phyloP scores from a whole-genome alignment of 2,329 filamentous ascomycete genomes.

The Blastomyces parvus region DNA sequence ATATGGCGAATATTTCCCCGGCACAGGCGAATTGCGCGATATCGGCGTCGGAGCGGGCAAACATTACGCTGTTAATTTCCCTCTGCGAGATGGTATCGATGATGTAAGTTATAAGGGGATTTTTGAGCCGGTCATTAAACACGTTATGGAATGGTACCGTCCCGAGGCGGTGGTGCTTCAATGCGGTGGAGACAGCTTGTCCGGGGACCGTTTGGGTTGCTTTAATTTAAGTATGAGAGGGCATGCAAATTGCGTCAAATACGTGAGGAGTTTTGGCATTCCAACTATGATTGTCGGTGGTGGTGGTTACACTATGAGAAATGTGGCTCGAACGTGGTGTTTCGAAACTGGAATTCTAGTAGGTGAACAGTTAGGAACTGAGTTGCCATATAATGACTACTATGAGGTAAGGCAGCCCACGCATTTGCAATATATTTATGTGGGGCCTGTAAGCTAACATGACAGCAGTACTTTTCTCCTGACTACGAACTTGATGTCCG shows the following conservation, averaged over 20 bases:
- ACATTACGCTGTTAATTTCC: slow-evolving; percentile 61
- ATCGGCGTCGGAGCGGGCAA: slow-evolving; percentile 59
- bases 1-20: slow-evolving; percentile 63
- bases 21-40: slow-evolving; percentile 59
- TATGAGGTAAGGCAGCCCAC: slow-evolving; percentile 50
- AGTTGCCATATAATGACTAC: slow-evolving; percentile 94
- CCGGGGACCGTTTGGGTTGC: slow-evolving; percentile 57
- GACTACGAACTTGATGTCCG: slow-evolving; percentile 62
- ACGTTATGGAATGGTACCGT: slow-evolving; percentile 60
- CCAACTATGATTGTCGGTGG: slow-evolving; percentile 58
- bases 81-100: slow-evolving; percentile 59
- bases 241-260: slow-evolving; percentile 61
- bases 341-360: slow-evolving; percentile 72
- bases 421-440: not conserved
- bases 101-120: slow-evolving; percentile 58
- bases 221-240: slow-evolving; percentile 63
- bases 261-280: slow-evolving; percentile 57
- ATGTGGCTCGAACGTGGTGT: slow-evolving; percentile 52
- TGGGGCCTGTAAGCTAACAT: slow-evolving; percentile 16
- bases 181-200: slow-evolving; percentile 59
- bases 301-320: slow-evolving; percentile 62
- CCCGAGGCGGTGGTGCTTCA: slow-evolving; percentile 60
- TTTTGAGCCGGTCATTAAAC: slow-evolving; percentile 58
- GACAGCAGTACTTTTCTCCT: slow-evolving; percentile 53
- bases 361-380: slow-evolving; percentile 66